Conservation (phyloP, 2,329 filamentous ascomycete genomes). For the Claviceps sp. region DNA sequence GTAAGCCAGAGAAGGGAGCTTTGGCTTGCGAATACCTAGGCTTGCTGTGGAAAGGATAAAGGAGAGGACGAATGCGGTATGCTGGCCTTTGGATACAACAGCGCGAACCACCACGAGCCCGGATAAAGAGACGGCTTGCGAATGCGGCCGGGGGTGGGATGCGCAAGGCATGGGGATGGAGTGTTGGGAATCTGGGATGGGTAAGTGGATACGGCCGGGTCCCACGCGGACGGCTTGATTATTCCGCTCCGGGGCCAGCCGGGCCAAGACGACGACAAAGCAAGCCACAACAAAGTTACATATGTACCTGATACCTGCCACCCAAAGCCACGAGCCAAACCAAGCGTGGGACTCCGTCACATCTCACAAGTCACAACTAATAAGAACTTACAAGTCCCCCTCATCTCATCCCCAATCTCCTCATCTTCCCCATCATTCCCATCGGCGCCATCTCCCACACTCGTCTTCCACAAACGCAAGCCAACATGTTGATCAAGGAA, state of each 20-base stretch:
- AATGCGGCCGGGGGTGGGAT: neutral
- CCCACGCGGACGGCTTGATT: conserved; percentile 2
- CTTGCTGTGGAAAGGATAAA: neutral
- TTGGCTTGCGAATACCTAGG: neutral
- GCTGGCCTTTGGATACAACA: neutral
- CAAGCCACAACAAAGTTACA: too few species aligned
- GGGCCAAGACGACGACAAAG: too few species aligned
- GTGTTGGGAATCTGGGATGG: neutral
- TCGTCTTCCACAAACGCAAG: neutral
- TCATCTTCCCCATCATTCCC: neutral
- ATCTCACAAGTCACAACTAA: too few species aligned
- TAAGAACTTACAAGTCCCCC: too few species aligned
- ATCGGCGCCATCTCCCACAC: neutral
- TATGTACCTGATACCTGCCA: too few species aligned
- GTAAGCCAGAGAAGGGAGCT: neutral
- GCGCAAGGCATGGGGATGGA: neutral
- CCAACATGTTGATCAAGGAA: conserved; percentile 40
- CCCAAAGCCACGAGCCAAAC: too few species aligned
- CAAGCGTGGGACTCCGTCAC: too few species aligned
- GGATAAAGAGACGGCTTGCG: neutral
- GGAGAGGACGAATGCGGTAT: too few species aligned
- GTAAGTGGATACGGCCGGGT: neutral
- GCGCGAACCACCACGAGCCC: neutral
- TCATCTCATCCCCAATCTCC: too few species aligned
- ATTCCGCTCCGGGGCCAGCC: conserved; percentile 2